Evolutionary conservation across 225 moss, liverwort and hornwort species (phyloP), one percentile per base, ranked within the genome.

Genomic region (Pseudisothecium myosuroides): DNA sequence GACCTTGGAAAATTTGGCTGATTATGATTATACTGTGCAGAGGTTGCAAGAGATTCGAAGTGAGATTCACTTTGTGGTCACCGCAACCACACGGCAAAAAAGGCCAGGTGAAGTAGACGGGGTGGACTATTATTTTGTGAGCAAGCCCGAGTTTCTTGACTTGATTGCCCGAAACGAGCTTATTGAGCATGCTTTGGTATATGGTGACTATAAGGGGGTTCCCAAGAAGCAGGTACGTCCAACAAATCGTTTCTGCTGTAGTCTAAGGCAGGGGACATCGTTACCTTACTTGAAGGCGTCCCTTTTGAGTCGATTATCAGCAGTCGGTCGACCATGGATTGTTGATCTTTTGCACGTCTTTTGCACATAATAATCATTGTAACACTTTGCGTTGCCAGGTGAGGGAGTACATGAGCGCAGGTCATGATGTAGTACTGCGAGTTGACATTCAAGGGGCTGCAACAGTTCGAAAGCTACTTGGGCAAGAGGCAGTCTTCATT

Each of bases 401-500:
- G 81, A 92, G 97, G 89, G 96, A 99, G 80, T 94, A 89, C 85
- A 96, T 99, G 94, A 93, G 75, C 87, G 91, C 95, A 84, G 98
- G 97, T 56, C 92, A 93, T 88, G 98, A 99, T 87, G 97, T 99
- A 12, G 92, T 99, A 50, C 94, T 99, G 61, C 96, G 98, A 94
- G 93, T 99, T 72, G 98, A 99, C 87, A 96, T 96, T 74, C 98
- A 99, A 92, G 98, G 98, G 59, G 98, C 98, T 79, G 97, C 98
- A 72, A 97, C 98, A 37, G 96, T 99, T 49, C 93, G 95, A 47
- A 94, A 95, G 87, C 93, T 97, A 61, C 93, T 99, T 49, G 98
- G 98, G 49, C 91, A 95, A 49, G 96, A 99, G 78, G 98, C 98
- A 26, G 93, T 99, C 71, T 95, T 99, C 80, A 99, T 99, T 85